Base-by-base conservation (phyloP, 352 stramenopile species). In the Thraustotheca clavata region DNA sequence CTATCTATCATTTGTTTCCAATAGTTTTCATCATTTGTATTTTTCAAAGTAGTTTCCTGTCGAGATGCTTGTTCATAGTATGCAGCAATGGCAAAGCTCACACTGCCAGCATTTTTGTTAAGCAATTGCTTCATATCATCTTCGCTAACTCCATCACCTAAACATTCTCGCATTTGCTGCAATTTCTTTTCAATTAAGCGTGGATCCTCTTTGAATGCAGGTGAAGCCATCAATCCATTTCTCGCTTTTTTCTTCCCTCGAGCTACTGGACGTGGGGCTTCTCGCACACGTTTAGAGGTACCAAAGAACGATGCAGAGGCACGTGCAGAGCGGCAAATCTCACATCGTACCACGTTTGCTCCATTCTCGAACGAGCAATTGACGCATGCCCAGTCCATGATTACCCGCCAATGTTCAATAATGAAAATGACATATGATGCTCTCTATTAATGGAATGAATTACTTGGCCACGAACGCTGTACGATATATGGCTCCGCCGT, bases 311-410 rank as follows among this genome's bases (percentile, higher is more conserved):
- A 20, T 12, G 55, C 20, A 32, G 55, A 24, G 18, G 69, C 35
- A 26, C 35, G 26, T 6, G 29, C 7, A 34, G 62, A 62, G 31
- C 71, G 29, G 60, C 84, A 94, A 49, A 91, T 88, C 22, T 62
- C 71, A 60, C 84, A 94, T 59, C 71, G 71, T 3, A n/a, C n/a
- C 22, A 49, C 47, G 1, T 3, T 24, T 7, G 46, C 36, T 6
- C 67, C 72, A 54, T 94, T 94, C 72, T 88, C 74, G 67, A 83
- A 91, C 49, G 84, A 91, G 68, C 84, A 94, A 41, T 72, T 74
- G 40, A 70, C 60, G 67, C 84, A 94, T 68, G 66, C 80, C 84
- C 84, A 94, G 24, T 54, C 57, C 57, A 65, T 65, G 7, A 3
- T 52, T 24, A 20, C 38, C 43, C 38, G 38, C 38, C 38, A 43